Base-by-base conservation (phyloP, 495 filamentous ascomycete genomes). In the Neurospora tetraspora region DNA sequence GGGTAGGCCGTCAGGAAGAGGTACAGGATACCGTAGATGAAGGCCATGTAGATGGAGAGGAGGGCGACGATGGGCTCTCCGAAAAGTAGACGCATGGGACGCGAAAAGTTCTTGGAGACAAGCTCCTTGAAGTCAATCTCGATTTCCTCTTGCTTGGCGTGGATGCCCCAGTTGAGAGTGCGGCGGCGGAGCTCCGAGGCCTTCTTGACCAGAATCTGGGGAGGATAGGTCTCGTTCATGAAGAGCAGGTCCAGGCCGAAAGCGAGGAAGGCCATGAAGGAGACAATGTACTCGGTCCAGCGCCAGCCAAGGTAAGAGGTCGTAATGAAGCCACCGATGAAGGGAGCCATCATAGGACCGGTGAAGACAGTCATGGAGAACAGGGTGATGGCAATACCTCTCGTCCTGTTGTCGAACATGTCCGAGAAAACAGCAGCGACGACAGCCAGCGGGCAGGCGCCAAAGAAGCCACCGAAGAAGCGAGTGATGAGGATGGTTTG, bases 81-180 rank as follows among this genome's bases (percentile, higher is more conserved):
- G 76, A 96, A 86, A 11, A 97, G 87, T 71, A 97, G 89, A 70
- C 91, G 86, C 76, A 97, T 81, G 0, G 94, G 94, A 42, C 94
- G 89, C 73, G 84, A 87, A 80, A 96, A 94, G 80, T 97, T 96
- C 86, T 95, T 95, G 73, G 85, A 88, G 47, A 97, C 47, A 14
- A 97, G 84, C 81, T 96, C 92, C 38, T 85, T 80, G 74, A 96
- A 85, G 81, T 96, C 91, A 71, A 98, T 86, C 79, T 96, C 93
- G 74, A 96, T 94, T 82, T 97, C 93, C 78, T 97, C 94, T 80
- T 97, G 92, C 78, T 94, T 96, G 68, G 94, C 92, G 82, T 97
- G 93, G 74, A 97, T 96, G 65, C 93, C 94, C 93, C 94, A 96
- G 82, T 96, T 97, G 78, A 89, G 88, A 8, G 94, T 97, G 61